A percentile compares a stretch with the other conserved stretches of the same genome.
Evolutionary conservation across 768 basidiomycete genomes (phyloP).

Genomic region (Tubosaeta brunneosetosa): DNA sequence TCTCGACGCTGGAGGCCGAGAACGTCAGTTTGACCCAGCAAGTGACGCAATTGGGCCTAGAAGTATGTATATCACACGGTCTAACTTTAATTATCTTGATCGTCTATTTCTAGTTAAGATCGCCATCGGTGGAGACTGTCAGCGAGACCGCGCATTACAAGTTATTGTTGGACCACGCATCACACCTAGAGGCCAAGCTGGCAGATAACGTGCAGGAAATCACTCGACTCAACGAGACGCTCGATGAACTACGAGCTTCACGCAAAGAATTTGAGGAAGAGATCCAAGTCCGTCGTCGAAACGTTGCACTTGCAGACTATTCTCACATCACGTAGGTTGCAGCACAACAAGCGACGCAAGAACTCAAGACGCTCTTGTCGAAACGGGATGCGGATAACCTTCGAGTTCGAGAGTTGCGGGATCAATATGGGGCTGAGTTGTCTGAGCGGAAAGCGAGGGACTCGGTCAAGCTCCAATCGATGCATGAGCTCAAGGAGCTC

Average conservation of each 20-base stretch:
- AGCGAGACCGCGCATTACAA: constrained; percentile 51
- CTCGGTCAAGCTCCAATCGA: constrained; percentile 47
- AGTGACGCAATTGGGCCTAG: constrained; percentile 41
- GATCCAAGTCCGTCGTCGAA: constrained; percentile 35
- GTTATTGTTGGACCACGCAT: constrained; percentile 50
- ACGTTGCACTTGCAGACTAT: constrained; percentile 4
- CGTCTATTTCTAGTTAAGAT: constrained; percentile 32
- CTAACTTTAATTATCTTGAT: not conserved
- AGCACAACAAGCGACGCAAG: constrained; percentile 50
- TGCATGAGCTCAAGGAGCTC: constrained; percentile 62
- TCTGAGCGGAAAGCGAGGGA: constrained; percentile 67
- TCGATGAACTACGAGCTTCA: constrained; percentile 34
- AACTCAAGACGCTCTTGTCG: constrained; percentile 53
- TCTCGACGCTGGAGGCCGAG: constrained; percentile 46
- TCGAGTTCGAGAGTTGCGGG: constrained; percentile 70
- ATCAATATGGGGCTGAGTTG: constrained; percentile 60
- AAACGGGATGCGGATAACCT: constrained; percentile 65
- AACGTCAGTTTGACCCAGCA: constrained; percentile 42
- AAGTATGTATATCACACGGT: constrained; percentile 32
- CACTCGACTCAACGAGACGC: constrained; percentile 40
- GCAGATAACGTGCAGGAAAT: constrained; percentile 38
- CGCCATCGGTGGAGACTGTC: constrained; percentile 43
- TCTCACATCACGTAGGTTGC: constrained; percentile 30
- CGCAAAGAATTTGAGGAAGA: constrained; percentile 46
- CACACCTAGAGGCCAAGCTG: constrained; percentile 41